phyloP scores from a whole-genome alignment of 2,329 filamentous ascomycete species.

The Colletotrichum musae region DNA sequence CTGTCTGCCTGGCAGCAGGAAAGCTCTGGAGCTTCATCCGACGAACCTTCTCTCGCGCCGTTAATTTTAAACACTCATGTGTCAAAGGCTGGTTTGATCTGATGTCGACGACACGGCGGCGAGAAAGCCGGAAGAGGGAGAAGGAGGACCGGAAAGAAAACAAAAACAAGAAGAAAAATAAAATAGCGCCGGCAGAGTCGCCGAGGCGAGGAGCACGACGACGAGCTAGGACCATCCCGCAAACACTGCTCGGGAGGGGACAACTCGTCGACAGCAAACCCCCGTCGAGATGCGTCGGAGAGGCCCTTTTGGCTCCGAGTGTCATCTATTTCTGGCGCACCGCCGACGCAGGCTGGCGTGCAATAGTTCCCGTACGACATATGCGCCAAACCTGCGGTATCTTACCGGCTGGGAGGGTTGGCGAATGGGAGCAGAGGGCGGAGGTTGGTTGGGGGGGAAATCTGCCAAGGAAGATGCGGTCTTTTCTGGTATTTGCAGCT shows the following conservation, averaged over 20 bases:
- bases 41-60: neutral
- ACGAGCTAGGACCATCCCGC: too few species aligned
- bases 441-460: neutral
- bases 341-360: conserved; percentile 4
- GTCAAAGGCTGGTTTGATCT: conserved; percentile 23
- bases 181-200: neutral
- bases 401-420: conserved; percentile 16
- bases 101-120: conserved; percentile 3
- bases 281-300: too few species aligned
- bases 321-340: conserved; percentile 13
- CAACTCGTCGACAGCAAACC: too few species aligned
- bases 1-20: too few species aligned
- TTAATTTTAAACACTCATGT: neutral
- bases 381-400: conserved; percentile 24
- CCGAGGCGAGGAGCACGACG: too few species aligned
- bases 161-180: neutral
- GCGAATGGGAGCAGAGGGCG: conserved; percentile 4
- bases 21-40: neutral
- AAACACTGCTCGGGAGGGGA: too few species aligned
- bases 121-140: neutral
- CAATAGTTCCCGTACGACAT: conserved; percentile 19
- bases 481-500: neutral
- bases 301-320: neutral
- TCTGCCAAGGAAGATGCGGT: conserved; percentile 4
- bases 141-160: neutral